Conservation (phyloP, 305 asterid genomes). For the Caryopteris hybrid region DNA sequence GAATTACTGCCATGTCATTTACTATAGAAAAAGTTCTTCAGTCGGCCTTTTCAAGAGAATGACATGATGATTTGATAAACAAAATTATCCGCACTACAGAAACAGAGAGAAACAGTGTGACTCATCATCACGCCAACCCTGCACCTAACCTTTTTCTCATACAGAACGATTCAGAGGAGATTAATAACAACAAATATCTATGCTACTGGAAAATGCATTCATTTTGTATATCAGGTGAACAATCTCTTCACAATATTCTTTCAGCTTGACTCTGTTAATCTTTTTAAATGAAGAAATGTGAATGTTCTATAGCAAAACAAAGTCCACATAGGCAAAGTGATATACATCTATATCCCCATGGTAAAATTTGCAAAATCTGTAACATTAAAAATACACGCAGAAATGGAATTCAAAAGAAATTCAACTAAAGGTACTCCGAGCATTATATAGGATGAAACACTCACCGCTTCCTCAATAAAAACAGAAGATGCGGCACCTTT, state of each 20-base stretch:
- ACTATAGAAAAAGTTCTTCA: no score
- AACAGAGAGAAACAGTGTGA: no score
- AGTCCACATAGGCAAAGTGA: neutral
- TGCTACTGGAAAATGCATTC: neutral
- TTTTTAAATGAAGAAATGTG: neutral
- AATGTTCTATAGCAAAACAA: no score
- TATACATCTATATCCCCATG: neutral
- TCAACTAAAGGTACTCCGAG: neutral
- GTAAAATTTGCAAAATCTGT: neutral
- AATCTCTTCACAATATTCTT: neutral
- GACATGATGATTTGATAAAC: no score
- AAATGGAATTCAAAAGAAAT: neutral
- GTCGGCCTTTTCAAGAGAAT: no score
- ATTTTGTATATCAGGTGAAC: neutral
- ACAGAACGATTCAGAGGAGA: neutral
- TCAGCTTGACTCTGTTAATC: neutral
- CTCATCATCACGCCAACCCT: neutral
- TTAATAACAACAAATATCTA: neutral
- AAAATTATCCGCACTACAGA: no score
- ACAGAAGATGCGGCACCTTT: constrained; percentile 90
- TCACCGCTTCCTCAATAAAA: constrained; percentile 82
- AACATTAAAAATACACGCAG: neutral
- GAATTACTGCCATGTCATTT: no score
- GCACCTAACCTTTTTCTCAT: neutral
- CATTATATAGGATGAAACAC: constrained; percentile 18